Percentiles rank a stretch among this genome's conserved stretches.
Conservation (phyloP, 139 green algal species). For the Tetraselmis chui region DNA sequence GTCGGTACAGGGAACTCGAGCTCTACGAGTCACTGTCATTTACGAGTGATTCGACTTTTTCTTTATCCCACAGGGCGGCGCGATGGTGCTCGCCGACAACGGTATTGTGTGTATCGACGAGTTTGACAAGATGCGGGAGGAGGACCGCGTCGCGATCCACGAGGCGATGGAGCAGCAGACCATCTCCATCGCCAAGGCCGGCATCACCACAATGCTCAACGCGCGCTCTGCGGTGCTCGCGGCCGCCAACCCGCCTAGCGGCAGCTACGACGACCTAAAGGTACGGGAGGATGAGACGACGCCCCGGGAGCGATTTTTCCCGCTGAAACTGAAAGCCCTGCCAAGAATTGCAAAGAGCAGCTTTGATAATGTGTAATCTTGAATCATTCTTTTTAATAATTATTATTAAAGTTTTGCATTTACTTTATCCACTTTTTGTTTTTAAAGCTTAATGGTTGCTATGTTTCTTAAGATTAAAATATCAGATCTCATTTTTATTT, state of each 20-base stretch:
- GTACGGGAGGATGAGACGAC: constrained; percentile 26
- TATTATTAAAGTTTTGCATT: constrained; percentile 3
- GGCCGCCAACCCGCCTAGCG: constrained; percentile 90
- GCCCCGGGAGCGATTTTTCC: neutral
- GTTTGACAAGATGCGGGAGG: constrained; percentile 99
- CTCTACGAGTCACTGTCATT: no score
- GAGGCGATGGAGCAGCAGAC: constrained; percentile 99
- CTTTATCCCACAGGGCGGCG: constrained; percentile 62
- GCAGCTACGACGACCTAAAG: constrained; percentile 58
- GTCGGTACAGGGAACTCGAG: no score
- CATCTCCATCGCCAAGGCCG: constrained; percentile 97
- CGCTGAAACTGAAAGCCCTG: neutral
- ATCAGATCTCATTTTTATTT: no score
- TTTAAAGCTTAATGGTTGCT: no score
- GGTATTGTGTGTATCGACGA: constrained; percentile 99
- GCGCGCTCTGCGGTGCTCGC: constrained; percentile 88
- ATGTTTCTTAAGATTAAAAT: no score
- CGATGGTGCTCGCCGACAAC: constrained; percentile 96
- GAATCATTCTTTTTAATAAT: neutral
- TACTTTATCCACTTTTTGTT: neutral
- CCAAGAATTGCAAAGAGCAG: neutral
- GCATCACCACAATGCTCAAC: constrained; percentile 97
- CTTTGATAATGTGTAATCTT: neutral
- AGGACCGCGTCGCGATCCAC: constrained; percentile 97
- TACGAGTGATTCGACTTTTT: neutral